Base-by-base conservation (phyloP, 306 rosid species). In the Gastrolobium bilobum region DNA sequence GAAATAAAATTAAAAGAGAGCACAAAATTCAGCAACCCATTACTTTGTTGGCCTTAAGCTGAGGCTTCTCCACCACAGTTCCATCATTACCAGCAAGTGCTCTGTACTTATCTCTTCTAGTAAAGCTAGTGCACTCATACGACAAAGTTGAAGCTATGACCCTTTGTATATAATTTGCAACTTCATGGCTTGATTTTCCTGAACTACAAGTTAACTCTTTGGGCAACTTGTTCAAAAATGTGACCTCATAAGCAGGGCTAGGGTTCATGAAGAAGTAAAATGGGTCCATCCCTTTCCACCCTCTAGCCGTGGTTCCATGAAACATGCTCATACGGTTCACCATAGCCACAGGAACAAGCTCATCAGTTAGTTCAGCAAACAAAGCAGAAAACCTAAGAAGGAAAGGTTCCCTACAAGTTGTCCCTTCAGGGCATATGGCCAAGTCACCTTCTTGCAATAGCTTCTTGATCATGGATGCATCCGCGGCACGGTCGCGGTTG, bases 251-350 rank as follows among this genome's bases (percentile, higher is more conserved):
- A 1, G 86, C 73, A 2, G 97, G 97, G 35, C 88, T 88, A 2
- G 98, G 97, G 84, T 94, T 92, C 98, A 92, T 92, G 88, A 90
- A 89, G 85, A 94, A 90, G 87, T 92, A 91, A 34, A 94, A 94
- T 0, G 97, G 97, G 80, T 94, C 98, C 97, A 94, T 89, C 26
- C 97, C 97, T 34, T 94, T 94, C 94, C 97, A 92, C 10, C 97
- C 97, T 11, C 94, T 59, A 0, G 98, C 95, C 0, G 97, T 94
- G 1, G 97, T 94, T 5, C 98, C 97, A 3, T 94, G 98, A 35
- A 94, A 92, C 98, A 94, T 86, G 74, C 88, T 92, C 98, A 94
- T 92, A 13, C 86, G 62, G 42, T 92, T 94, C 34, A 90, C 90
- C 97, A 94, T 94, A 0, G 97, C 97, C 9, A 94, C 97, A 0